Base-by-base conservation (phyloP, 768 basidiomycete genomes). In the Nidularia pulvinata region DNA sequence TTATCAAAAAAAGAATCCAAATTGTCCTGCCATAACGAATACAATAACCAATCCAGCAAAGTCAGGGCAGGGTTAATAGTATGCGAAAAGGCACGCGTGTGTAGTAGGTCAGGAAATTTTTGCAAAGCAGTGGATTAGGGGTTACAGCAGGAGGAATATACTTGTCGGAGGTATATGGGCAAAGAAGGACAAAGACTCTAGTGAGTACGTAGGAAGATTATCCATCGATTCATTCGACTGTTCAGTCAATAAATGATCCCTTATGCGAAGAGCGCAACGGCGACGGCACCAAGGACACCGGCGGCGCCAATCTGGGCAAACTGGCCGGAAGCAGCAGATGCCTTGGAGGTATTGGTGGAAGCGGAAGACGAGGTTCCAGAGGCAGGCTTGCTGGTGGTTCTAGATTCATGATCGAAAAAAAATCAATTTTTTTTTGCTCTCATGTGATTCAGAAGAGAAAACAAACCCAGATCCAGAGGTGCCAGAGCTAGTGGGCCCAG, bases 191-290 rank as follows among this genome's bases (percentile, higher is more conserved):
- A 36, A 10, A n/a, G 22, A 48, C 51, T 53, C 54, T 58, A 52
- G 54, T 50, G 53, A 57, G 56, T 39, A 50, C 49, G 53, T 47
- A 53, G n/a, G 33, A 25, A 25, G 25, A 25, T 25, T 25, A 25
- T 25, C 25, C 25, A 25, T 25, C 25, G 25, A 25, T 25, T 25
- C 25, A 25, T 25, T 25, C 4, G 25, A 25, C 25, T 25, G 25
- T 25, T 4, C 25, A 25, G 25, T 25, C 25, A 25, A 25, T 1
- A 25, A 25, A 25, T 25, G 25, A 2, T 25, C 25, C 46, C 61
- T 78, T 69, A 78, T 30, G 69, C 69, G 47, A 78, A 56, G 46
- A 79, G 59, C 7, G 73, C 84, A 44, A 77, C 70, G 46, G 73
- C 56, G 42, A 75, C 78, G 48, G 79, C 73, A 34, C 72, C 78